A percentile compares a stretch with the other conserved stretches of the same genome.
Evolutionary conservation across 2,329 filamentous ascomycete genomes (phyloP).

Genomic region (Microcyclospora pomicola): DNA sequence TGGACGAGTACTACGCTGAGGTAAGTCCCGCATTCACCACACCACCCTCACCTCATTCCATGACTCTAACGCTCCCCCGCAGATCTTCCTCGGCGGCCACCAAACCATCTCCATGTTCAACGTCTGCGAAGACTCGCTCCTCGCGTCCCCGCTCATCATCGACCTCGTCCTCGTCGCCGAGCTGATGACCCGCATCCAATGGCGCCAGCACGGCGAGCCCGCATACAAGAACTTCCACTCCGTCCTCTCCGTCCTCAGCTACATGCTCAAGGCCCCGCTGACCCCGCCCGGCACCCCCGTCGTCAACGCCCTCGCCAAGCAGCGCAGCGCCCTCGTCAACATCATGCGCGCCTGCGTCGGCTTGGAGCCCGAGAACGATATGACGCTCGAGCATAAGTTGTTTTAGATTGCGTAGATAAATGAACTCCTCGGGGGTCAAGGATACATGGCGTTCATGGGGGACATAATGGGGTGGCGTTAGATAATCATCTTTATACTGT

Average conservation of each 20-base stretch:
- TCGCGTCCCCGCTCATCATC: conserved; percentile 93
- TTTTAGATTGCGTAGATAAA: too few relatives aligned
- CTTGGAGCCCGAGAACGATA: conserved; percentile 92
- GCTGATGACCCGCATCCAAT: conserved; percentile 97
- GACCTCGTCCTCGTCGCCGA: conserved; percentile 86
- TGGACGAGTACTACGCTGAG: conserved; percentile 98
- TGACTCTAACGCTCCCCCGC: not conserved
- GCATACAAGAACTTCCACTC: conserved; percentile 93
- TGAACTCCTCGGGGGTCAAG: too few relatives aligned
- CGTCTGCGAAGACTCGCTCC: conserved; percentile 93
- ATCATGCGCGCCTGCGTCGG: conserved; percentile 98
- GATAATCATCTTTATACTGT: too few relatives aligned
- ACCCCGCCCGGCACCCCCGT: conserved; percentile 91
- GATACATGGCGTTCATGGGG: too few relatives aligned
- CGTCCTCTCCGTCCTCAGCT: conserved; percentile 91
- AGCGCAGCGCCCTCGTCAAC: conserved; percentile 86
- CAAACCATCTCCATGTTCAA: conserved; percentile 98
- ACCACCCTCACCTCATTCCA: not conserved
- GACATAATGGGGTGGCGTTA: too few relatives aligned
- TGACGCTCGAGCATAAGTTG: conserved; percentile 98
- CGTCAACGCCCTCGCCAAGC: conserved; percentile 89
- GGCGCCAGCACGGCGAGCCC: conserved; percentile 48
- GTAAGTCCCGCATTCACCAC: conserved; percentile 1
- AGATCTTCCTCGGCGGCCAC: conserved; percentile 94
- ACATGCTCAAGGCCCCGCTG: conserved; percentile 94